A percentile compares a stretch with the other conserved stretches of the same genome.
phyloP scores from a whole-genome alignment of 2,329 filamentous ascomycete genomes.

The Hirsutella minnesotensis region DNA sequence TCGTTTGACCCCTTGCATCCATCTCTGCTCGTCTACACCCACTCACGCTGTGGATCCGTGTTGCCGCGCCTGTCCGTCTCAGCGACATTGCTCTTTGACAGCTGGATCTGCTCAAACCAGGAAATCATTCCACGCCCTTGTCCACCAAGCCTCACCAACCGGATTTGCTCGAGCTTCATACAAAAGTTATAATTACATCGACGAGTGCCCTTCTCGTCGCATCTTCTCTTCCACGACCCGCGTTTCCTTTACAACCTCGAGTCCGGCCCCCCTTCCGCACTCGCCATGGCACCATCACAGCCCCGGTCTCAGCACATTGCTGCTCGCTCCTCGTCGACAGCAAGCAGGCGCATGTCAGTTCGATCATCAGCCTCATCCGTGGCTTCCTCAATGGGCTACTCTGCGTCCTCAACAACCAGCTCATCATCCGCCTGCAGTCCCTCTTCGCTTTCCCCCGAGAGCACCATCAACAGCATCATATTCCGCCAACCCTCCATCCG shows the following conservation, averaged over 20 bases:
- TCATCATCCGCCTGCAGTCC: slow-evolving; percentile 25
- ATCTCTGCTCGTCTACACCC: no score
- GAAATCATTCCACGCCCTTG: not conserved
- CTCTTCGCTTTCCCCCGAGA: slow-evolving; percentile 31
- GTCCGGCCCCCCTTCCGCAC: no score
- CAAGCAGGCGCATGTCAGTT: slow-evolving; percentile 24
- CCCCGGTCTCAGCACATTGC: not conserved
- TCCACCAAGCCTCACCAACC: no score
- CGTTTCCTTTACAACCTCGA: no score
- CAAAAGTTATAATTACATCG: no score
- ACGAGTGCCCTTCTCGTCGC: no score
- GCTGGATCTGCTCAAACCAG: no score
- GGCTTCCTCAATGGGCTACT: slow-evolving; percentile 22
- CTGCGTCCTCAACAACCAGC: slow-evolving; percentile 23
- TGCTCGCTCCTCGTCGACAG: not conserved
- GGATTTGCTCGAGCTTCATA: no score
- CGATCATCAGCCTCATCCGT: slow-evolving; percentile 27
- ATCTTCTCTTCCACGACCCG: no score
- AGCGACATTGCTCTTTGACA: no score
- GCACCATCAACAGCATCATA: slow-evolving; percentile 47
- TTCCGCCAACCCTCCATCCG: slow-evolving; percentile 44
- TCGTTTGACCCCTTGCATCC: not conserved
- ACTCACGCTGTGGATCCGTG: no score
- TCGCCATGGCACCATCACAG: not conserved
- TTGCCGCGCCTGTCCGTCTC: no score